Conservation (phyloP, 306 rosid species). For the Castanea sativa region DNA sequence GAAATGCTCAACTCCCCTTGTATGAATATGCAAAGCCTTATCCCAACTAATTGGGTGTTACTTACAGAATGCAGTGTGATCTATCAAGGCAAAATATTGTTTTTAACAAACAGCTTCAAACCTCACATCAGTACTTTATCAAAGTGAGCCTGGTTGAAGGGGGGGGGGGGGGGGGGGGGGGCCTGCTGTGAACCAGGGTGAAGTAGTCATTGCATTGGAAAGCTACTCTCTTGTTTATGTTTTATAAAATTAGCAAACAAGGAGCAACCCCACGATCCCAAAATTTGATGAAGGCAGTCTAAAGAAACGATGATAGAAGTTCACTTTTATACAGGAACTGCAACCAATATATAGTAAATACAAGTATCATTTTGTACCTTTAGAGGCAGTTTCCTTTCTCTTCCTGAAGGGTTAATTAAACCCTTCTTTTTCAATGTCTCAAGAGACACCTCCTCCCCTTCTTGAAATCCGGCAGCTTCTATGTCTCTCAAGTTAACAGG, state of each 20-base stretch:
- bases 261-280: neutral
- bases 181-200: neutral
- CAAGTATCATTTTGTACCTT: conserved; percentile 54
- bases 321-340: neutral
- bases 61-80: neutral
- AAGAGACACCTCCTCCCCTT: conserved; percentile 87
- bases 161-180: neutral
- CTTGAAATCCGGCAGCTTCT: conserved; percentile 74
- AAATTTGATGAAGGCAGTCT: neutral
- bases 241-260: neutral
- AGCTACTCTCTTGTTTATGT: neutral
- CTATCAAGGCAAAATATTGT: neutral
- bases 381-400: conserved; percentile 83
- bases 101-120: neutral
- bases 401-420: conserved; percentile 89
- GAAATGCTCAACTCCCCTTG: neutral
- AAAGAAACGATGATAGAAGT: conserved; percentile 14
- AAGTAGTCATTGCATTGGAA: neutral
- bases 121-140: neutral
- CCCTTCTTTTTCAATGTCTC: conserved; percentile 75
- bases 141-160: neutral
- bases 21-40: neutral
- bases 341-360: conserved; percentile 3
- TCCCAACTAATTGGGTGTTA: neutral
- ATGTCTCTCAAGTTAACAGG: conserved; percentile 86